A percentile compares a stretch with the other conserved stretches of the same genome.
These are phyloP conservation scores for Claviceps citrina DNA, from an alignment of 2,329 filamentous ascomycete species.

Conservation along the genomic window DNA sequence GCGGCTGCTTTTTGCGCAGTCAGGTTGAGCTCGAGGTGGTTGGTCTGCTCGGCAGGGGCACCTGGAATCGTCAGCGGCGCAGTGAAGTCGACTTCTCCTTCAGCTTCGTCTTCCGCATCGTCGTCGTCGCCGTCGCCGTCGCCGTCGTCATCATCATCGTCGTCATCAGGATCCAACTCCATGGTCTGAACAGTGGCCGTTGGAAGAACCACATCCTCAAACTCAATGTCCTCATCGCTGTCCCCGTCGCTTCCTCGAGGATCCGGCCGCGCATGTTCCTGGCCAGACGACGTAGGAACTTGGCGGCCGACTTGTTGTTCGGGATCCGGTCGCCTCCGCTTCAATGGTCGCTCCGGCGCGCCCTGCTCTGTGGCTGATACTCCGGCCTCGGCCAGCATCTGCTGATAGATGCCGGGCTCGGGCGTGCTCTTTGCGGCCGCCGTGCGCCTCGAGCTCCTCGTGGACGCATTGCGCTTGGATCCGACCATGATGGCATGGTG, in stretches of 20 bases:
- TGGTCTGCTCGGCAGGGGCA: constrained; percentile 13
- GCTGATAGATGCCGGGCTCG: constrained; percentile 28
- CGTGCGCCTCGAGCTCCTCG: constrained; percentile 10
- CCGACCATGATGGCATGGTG: constrained; percentile 16
- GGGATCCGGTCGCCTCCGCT: constrained; percentile 19
- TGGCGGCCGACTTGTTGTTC: not conserved
- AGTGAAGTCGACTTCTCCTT: constrained; percentile 33
- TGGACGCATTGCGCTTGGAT: constrained; percentile 15
- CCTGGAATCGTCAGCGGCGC: constrained; percentile 12
- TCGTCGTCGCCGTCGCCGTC: constrained; percentile 28
- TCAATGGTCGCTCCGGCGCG: constrained; percentile 24
- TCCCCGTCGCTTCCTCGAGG: constrained; percentile 8
- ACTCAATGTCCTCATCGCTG: constrained; percentile 21
- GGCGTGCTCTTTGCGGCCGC: constrained; percentile 8
- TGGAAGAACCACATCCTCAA: constrained; percentile 35
- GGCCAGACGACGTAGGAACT: not conserved
- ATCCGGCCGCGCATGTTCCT: not conserved
- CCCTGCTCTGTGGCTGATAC: constrained; percentile 15
- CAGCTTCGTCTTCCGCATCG: constrained; percentile 25
- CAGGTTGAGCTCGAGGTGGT: constrained; percentile 36
- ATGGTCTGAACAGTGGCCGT: constrained; percentile 35
- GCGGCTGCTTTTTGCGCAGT: constrained; percentile 28
- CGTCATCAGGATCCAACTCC: constrained; percentile 32
- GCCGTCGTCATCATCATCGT: constrained; percentile 25
- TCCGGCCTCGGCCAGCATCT: constrained; percentile 36